Evolutionary conservation across 208 protist genomes (phyloP).

Genomic region (Phytomonas sp.): DNA sequence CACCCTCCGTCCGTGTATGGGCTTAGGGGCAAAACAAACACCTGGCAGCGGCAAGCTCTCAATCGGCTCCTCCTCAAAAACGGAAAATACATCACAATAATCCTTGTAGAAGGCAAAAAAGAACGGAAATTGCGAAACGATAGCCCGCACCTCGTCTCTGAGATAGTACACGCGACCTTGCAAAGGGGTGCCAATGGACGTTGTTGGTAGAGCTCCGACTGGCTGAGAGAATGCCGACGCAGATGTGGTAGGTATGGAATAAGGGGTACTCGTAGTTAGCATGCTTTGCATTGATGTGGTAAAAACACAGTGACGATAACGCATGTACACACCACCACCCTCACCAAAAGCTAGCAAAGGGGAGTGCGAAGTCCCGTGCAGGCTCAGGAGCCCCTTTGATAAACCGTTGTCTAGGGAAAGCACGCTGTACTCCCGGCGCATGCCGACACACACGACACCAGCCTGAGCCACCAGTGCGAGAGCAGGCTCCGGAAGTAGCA

Average conservation of each 20-base stretch:
- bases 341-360: constrained; percentile 21
- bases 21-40: constrained; percentile 31
- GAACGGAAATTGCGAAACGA: constrained; percentile 48
- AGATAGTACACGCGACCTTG: background rate
- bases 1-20: constrained; percentile 31
- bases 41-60: constrained; percentile 55
- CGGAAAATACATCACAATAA: constrained; percentile 58
- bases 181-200: background rate
- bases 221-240: background rate
- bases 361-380: constrained; percentile 21
- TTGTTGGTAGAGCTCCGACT: background rate
- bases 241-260: constrained; percentile 8
- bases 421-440: constrained; percentile 52
- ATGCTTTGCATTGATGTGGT: constrained; percentile 17
- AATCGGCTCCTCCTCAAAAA: constrained; percentile 34
- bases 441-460: constrained; percentile 50
- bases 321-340: constrained; percentile 20
- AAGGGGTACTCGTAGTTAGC: constrained; percentile 16
- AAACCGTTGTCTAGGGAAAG: constrained; percentile 47
- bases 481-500: constrained; percentile 2
- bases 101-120: constrained; percentile 56
- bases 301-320: constrained; percentile 29
- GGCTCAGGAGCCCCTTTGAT: constrained; percentile 38
- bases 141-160: constrained; percentile 16
- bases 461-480: constrained; percentile 14